Percentiles rank a stretch among this genome's conserved stretches.
These are phyloP conservation scores for Laburnicola sp. DNA, from an alignment of 2,329 filamentous ascomycete genomes.

Conservation along the genomic window DNA sequence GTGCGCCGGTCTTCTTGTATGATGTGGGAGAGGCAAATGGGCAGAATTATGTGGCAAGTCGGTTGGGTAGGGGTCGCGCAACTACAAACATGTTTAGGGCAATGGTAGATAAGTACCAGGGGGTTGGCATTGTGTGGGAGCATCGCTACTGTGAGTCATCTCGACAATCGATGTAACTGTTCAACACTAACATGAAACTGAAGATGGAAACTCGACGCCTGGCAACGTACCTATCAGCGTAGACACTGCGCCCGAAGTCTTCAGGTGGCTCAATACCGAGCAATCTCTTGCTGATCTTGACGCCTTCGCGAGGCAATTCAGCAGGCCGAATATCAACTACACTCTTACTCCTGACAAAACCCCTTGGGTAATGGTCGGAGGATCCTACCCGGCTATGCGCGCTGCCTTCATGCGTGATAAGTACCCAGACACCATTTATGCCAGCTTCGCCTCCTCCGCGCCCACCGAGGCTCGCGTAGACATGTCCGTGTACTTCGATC, in stretches of 20 bases:
- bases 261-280: constrained; percentile 45
- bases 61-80: constrained; percentile 27
- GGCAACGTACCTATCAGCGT: constrained; percentile 29
- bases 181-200: constrained; percentile 4
- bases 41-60: constrained; percentile 23
- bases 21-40: constrained; percentile 44
- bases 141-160: constrained; percentile 42
- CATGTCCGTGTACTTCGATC: constrained; percentile 57
- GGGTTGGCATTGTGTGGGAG: constrained; percentile 47
- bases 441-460: constrained; percentile 43
- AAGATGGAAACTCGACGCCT: constrained; percentile 47
- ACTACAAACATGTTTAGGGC: constrained; percentile 41
- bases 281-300: constrained; percentile 49
- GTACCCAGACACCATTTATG: constrained; percentile 46
- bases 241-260: constrained; percentile 38
- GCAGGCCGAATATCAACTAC: constrained; percentile 37
- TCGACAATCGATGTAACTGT: neutral
- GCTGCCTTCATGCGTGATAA: constrained; percentile 45
- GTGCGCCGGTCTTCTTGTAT: constrained; percentile 45
- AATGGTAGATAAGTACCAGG: constrained; percentile 41
- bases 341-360: constrained; percentile 41
- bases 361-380: constrained; percentile 46
- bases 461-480: constrained; percentile 53
- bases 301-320: constrained; percentile 47
- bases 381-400: constrained; percentile 45